These are phyloP conservation scores for Fragilaria radians DNA, from an alignment of 108 stramenopile species.

Conservation along the genomic window DNA sequence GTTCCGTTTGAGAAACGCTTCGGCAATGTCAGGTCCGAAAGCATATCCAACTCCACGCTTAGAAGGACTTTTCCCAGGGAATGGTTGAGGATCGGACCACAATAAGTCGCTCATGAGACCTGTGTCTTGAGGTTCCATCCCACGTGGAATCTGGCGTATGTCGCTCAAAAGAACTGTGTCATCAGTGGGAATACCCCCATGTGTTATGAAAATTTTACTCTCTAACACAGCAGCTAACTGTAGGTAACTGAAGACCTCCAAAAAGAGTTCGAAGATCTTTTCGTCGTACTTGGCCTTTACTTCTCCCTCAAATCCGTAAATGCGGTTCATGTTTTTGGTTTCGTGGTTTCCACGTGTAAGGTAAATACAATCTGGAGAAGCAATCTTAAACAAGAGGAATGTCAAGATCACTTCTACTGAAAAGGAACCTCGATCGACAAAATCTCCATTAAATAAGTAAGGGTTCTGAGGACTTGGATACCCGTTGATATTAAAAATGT, in stretches of 20 bases:
- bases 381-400: conserved; percentile 84
- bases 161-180: conserved; percentile 88
- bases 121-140: conserved; percentile 87
- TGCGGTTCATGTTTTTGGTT: conserved; percentile 98
- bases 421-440: conserved; percentile 96
- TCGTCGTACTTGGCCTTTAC: conserved; percentile 97
- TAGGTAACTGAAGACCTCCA: conserved; percentile 87
- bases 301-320: conserved; percentile 99
- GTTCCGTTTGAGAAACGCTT: conserved; percentile 79
- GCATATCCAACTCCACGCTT: conserved; percentile 96
- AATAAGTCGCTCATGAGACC: conserved; percentile 97
- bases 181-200: conserved; percentile 88
- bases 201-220: conserved; percentile 90
- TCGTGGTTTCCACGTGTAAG: conserved; percentile 97
- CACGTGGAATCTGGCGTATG: conserved; percentile 75
- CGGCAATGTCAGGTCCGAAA: conserved; percentile 96
- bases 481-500: conserved; percentile 95
- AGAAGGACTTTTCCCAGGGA: conserved; percentile 82
- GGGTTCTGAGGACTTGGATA: conserved; percentile 79
- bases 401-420: conserved; percentile 93
- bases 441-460: conserved; percentile 98
- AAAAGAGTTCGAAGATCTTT: conserved; percentile 92
- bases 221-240: conserved; percentile 86
- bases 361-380: conserved; percentile 76
- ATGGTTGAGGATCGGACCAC: conserved; percentile 98